Evolutionary conservation across 192 early-diverging fungal species (phyloP).

Genomic region (Entomortierella lignicola): DNA sequence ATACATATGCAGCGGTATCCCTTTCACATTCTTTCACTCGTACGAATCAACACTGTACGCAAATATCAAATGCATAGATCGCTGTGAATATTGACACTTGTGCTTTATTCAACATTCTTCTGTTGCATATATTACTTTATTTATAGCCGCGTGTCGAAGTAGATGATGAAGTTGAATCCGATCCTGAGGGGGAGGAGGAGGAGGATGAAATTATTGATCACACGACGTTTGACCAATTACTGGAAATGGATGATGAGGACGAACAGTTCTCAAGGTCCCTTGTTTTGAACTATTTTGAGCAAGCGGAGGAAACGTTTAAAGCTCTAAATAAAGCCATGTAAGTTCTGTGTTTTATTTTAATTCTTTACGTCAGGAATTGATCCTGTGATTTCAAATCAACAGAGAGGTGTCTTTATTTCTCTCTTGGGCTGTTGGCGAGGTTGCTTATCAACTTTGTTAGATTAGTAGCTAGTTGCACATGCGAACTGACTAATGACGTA

Average conservation of each 20-base stretch:
- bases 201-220: slow-evolving; percentile 78
- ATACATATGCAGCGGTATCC: too few species aligned
- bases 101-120: background rate
- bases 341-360: slow-evolving; percentile 17
- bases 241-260: slow-evolving; percentile 94
- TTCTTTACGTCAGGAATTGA: too few species aligned
- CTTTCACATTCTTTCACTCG: too few species aligned
- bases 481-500: too few species aligned
- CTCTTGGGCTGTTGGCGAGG: too few species aligned
- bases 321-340: slow-evolving; percentile 81
- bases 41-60: background rate
- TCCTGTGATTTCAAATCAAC: too few species aligned
- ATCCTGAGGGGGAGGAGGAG: background rate
- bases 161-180: slow-evolving; percentile 1
- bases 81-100: background rate
- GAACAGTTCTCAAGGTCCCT: slow-evolving; percentile 84
- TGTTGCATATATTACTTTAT: background rate
- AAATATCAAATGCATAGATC: background rate
- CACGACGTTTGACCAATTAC: slow-evolving; percentile 86
- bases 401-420: too few species aligned
- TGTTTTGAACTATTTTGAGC: slow-evolving; percentile 85
- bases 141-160: background rate
- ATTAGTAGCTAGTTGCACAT: too few species aligned
- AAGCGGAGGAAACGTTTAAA: slow-evolving; percentile 82
- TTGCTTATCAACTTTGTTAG: too few species aligned